phyloP scores from a whole-genome alignment of 768 basidiomycete species.

The Mycena leptocephala region DNA sequence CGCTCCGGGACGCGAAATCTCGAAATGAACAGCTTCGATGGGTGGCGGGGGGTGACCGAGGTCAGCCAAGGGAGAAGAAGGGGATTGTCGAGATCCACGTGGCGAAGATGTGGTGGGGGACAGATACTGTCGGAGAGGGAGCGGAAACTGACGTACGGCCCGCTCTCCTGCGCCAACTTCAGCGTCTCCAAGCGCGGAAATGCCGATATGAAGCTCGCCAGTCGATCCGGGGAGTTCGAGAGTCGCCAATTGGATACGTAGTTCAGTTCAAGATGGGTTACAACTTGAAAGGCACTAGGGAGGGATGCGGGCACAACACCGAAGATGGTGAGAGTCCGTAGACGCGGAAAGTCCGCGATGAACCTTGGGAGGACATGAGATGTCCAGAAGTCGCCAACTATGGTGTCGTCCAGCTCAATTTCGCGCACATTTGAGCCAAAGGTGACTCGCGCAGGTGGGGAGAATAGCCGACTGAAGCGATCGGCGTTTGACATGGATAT shows the following conservation, averaged over 20 bases:
- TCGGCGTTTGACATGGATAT: constrained; percentile 25
- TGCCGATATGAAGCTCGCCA: neutral
- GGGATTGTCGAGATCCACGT: constrained; percentile 24
- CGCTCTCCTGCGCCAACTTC: constrained; percentile 27
- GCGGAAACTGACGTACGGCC: constrained; percentile 4
- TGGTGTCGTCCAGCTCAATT: constrained; percentile 23
- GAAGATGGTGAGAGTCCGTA: constrained; percentile 15
- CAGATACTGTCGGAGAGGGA: neutral
- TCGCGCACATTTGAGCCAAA: constrained; percentile 21
- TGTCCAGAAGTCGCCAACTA: constrained; percentile 22
- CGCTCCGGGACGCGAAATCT: constrained; percentile 12
- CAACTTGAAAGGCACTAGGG: constrained; percentile 3
- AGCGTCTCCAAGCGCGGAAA: constrained; percentile 23
- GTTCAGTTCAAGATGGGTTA: constrained; percentile 15
- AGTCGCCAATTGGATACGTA: neutral
- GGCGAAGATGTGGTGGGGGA: constrained; percentile 7
- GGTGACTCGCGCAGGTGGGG: neutral
- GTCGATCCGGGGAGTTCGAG: neutral
- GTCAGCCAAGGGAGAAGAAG: constrained; percentile 14
- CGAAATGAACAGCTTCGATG: constrained; percentile 1
- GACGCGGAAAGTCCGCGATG: constrained; percentile 12
- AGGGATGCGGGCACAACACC: constrained; percentile 11
- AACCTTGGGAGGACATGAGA: constrained; percentile 23
- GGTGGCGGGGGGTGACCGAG: neutral
- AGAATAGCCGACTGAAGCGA: constrained; percentile 24